Evolutionary conservation across 768 basidiomycete species (phyloP), one percentile per base, ranked within the genome.

Genomic region (Amanita muscaria): DNA sequence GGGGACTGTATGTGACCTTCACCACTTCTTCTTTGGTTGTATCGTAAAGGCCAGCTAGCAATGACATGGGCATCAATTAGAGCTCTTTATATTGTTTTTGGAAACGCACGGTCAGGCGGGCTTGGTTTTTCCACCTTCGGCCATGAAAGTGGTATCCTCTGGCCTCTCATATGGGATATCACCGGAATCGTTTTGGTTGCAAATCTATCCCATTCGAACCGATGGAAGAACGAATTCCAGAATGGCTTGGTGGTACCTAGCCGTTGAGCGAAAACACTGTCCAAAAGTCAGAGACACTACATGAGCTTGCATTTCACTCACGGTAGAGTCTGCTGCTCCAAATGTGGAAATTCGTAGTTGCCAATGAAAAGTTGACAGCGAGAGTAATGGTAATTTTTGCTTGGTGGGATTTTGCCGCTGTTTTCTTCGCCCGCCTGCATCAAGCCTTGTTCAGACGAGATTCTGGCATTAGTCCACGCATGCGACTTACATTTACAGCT

Each of bases 361-460:
- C 83, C 84, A 42, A 90, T 60, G 57, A 77, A 85, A 19, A 91
- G 72, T 56, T 90, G 88, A 58, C 86, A 87, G 53, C 76, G 72
- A 1, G 87, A 83, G 57, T 91, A 91, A 58, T 85, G 82, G 46
- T 79, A 78, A 47, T 72, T 71, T 53, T 70, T 72, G 41, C 67
- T 68, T 33, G 60, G 56, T 23, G 60, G 56, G 12, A 64, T 51
- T 44, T 64, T 65, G 11, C 55, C 54, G 30, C 57, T 53, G n/a
- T 55, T 49, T 38, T 54, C 49, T 32, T 53, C 54, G 53, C 54
- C 46, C 36, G 48, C 46, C 54, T 58, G 30, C 37, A 19, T 25
- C n/a, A 35, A 24, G 31, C 14, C 10, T 11, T 7, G n/a, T 10
- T 23, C 23, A 27, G 19, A 45, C 21, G 14, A n/a, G 5, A 8